A percentile compares a stretch with the other conserved stretches of the same genome.
phyloP scores from a whole-genome alignment of 306 rosid genomes.

The Fragaria ananassa region DNA sequence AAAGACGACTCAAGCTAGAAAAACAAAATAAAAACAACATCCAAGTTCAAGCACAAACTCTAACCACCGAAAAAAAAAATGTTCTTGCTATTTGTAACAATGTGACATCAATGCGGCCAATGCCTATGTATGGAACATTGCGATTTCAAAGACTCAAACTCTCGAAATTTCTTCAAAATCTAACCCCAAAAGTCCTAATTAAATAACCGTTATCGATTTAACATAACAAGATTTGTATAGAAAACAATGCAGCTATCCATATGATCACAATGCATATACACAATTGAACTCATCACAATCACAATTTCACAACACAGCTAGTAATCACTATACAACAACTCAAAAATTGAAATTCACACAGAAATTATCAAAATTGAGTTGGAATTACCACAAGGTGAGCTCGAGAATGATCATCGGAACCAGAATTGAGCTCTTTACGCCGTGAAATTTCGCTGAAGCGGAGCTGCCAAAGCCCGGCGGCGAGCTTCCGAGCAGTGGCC shows the following conservation, averaged over 20 bases:
- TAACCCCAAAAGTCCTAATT: background rate
- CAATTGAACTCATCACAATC: background rate
- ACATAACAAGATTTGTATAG: background rate
- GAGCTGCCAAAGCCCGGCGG: slow-evolving; percentile 56
- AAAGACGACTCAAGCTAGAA: slow-evolving; percentile 30
- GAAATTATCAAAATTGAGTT: background rate
- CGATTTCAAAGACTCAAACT: background rate
- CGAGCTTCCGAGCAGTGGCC: slow-evolving; percentile 56
- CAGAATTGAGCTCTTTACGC: background rate
- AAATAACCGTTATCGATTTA: background rate
- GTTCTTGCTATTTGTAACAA: background rate
- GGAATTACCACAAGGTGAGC: slow-evolving; percentile 29
- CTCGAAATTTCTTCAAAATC: background rate
- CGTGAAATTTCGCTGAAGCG: slow-evolving; percentile 31
- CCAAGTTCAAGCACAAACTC: background rate
- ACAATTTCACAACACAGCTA: background rate
- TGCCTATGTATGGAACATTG: too few species aligned
- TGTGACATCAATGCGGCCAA: background rate
- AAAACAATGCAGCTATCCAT: background rate
- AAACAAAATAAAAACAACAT: slow-evolving; percentile 1
- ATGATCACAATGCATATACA: background rate
- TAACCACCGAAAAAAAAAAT: background rate
- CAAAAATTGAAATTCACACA: background rate
- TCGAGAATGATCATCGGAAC: background rate
- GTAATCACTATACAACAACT: background rate